Conservation (phyloP, 176 grass and related monocot genomes). For the Raddia guianensis region DNA sequence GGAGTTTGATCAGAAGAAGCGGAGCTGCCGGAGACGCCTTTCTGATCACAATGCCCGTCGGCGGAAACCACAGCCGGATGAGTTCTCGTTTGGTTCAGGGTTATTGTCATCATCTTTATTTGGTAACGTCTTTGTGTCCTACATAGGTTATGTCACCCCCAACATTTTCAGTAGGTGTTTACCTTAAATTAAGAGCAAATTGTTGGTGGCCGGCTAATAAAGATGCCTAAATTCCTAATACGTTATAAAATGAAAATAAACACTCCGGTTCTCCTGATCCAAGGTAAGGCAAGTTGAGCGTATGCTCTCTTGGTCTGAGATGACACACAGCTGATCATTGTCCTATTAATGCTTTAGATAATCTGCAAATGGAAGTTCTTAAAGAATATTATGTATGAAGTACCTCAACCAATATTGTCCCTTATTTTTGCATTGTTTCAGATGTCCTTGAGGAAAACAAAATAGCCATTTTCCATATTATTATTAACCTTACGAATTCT, state of each 20-base stretch:
- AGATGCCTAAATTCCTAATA: not conserved
- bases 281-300: not conserved
- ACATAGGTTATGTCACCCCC: not conserved
- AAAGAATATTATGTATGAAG: not conserved
- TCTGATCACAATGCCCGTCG: slow-evolving; percentile 75
- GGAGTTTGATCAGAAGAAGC: slow-evolving; percentile 79
- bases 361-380: not conserved
- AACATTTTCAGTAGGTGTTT: not conserved
- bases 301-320: not conserved
- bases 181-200: not conserved
- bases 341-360: not conserved
- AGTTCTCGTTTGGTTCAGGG: slow-evolving; percentile 54
- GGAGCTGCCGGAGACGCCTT: slow-evolving; percentile 64
- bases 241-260: not conserved
- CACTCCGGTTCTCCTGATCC: not conserved
- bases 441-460: slow-evolving; percentile 1
- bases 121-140: slow-evolving; percentile 40
- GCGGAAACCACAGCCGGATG: slow-evolving; percentile 59
- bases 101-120: slow-evolving; percentile 38
- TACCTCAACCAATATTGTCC: not conserved
- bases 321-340: not conserved
- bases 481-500: not conserved
- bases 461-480: not conserved
- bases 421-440: not conserved
- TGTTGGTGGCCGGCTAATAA: not conserved